Evolutionary conservation across 345 rosid genomes (phyloP), one percentile per base, ranked within the genome.

Genomic region (Linum lewisii): DNA sequence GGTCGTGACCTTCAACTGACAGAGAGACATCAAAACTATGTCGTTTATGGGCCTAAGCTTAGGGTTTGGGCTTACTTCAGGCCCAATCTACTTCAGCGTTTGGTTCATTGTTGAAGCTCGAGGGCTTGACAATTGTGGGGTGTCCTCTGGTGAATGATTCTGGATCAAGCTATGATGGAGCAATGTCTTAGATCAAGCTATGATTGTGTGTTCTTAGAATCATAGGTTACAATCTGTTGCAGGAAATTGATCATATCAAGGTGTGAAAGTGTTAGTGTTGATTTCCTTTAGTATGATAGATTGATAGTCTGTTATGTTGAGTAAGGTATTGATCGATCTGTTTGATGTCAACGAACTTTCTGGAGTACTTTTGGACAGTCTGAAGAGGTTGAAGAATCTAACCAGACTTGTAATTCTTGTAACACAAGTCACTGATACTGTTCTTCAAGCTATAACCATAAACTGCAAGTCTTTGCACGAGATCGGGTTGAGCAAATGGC

Each of bases 171-270:
- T 24, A 18, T 16, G 6, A 2, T 4, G 2, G 6, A 18, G 21
- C 34, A n/a, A n/a, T 20, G n/a, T n/a, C n/a, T n/a, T n/a, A 15
- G 50, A 70, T 37, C n/a, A n/a, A n/a, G n/a, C 21, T 45, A 22
- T 50, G 8, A 18, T 29, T 59, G 23, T 2, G 58, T 22, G 45
- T 11, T 51, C 51, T 57, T 26, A 26, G 2, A 6, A 19, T 16
- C 14, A 11, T 18, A 5, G n/a, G 22, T n/a, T n/a, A n/a, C n/a
- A n/a, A n/a, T n/a, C n/a, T 52, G 24, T 34, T 53, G 32, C 77
- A 88, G 98, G 87, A 62, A 36, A 58, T 92, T 38, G 85, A 86
- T n/a, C 74, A 76, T 86, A 29, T 81, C 95, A 0, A 92, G 98
- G 74, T 88, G 98, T 65, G 89, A 78, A 34, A 62, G 68, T 59